Evolutionary conservation across 495 filamentous ascomycete genomes (phyloP).

Genomic region (Lasiosphaeria ovina): DNA sequence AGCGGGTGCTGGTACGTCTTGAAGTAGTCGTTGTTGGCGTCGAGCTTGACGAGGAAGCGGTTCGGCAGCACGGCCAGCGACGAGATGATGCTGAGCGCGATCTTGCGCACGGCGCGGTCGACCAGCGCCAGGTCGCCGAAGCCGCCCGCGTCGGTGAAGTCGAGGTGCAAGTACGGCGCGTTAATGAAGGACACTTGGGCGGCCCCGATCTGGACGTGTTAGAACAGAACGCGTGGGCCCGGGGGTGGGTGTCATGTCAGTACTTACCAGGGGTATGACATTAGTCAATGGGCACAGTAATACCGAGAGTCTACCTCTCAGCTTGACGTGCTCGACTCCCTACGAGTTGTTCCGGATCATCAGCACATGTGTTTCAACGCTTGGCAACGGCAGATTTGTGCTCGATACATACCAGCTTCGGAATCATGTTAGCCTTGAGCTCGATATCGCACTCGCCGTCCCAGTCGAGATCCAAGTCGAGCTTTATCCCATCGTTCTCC

Average conservation of each 20-base stretch:
- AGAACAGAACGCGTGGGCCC: neutral
- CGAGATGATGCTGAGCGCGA: conserved; percentile 38
- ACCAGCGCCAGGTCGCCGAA: conserved; percentile 38
- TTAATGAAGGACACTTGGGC: conserved; percentile 46
- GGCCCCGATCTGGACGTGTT: conserved; percentile 38
- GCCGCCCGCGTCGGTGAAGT: conserved; percentile 42
- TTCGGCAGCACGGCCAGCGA: conserved; percentile 42
- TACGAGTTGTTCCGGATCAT: conserved; percentile 8
- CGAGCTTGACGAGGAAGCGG: conserved; percentile 43
- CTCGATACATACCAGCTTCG: conserved; percentile 32
- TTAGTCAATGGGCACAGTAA: conserved; percentile 41
- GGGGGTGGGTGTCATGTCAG: neutral
- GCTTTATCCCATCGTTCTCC: conserved; percentile 38
- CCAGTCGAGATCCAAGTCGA: conserved; percentile 46
- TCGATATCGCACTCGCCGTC: conserved; percentile 42
- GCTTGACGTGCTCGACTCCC: conserved; percentile 43
- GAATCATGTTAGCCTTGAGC: conserved; percentile 38
- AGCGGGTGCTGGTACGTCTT: conserved; percentile 40
- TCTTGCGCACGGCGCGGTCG: conserved; percentile 34
- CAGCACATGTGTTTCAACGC: neutral
- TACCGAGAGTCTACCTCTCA: conserved; percentile 39
- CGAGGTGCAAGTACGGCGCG: conserved; percentile 36
- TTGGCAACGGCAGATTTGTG: neutral
- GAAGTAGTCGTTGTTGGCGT: conserved; percentile 42
- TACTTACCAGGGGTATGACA: conserved; percentile 38